phyloP scores from a whole-genome alignment of 805 yeast genomes.

The Candida manassasensis region DNA sequence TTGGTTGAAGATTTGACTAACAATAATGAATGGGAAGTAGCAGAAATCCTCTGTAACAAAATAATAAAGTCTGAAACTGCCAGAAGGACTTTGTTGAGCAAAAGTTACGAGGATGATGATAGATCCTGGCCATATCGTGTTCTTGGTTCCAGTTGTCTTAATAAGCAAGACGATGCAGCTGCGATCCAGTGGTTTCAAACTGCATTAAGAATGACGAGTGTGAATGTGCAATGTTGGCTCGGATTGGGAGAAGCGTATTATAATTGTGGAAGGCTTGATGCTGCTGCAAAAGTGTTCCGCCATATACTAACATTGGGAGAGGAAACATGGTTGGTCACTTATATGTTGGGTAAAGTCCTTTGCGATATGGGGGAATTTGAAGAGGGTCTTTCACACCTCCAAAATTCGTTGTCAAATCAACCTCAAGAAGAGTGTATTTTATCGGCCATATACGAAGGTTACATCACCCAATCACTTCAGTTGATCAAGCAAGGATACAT shows the following conservation, averaged over 20 bases:
- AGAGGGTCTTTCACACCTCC: conserved; percentile 49
- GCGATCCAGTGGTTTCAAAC: conserved; percentile 89
- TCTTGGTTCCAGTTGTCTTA: conserved; percentile 73
- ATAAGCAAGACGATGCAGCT: conserved; percentile 62
- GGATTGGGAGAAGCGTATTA: conserved; percentile 96
- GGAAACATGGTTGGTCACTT: conserved; percentile 58
- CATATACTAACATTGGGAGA: conserved; percentile 48
- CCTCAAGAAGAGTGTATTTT: conserved; percentile 48
- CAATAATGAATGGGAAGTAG: conserved; percentile 76
- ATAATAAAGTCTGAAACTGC: conserved; percentile 62
- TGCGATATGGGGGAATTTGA: conserved; percentile 63
- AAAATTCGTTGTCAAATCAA: conserved; percentile 33
- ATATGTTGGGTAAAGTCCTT: conserved; percentile 62
- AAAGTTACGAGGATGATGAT: conserved; percentile 26
- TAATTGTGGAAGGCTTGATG: conserved; percentile 79
- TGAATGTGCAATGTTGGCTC: conserved; percentile 80
- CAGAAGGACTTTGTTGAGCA: conserved; percentile 38
- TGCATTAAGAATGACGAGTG: conserved; percentile 63
- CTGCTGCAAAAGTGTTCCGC: conserved; percentile 77
- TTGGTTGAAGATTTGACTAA: conserved; percentile 67
- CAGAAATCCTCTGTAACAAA: conserved; percentile 65
- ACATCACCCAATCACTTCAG: conserved; percentile 49
- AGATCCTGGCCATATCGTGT: conserved; percentile 86
- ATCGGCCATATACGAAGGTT: conserved; percentile 52
- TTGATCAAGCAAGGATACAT: conserved; percentile 58